Conservation (phyloP, 1,284 basidiomycete genomes). For the Puccinia hordei region DNA sequence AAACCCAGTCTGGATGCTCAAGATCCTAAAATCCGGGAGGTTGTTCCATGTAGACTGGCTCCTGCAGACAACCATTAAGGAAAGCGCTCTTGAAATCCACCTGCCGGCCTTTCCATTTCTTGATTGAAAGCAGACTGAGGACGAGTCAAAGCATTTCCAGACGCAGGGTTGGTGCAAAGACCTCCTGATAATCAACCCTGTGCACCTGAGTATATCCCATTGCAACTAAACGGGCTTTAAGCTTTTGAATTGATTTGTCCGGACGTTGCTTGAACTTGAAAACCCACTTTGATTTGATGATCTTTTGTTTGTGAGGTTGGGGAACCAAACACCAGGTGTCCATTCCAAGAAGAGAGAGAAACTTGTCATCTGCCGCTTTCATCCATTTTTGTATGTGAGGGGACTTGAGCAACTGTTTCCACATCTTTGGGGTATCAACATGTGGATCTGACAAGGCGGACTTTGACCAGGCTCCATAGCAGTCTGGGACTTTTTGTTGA, state of each 20-base stretch:
- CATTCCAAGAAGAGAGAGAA: no score
- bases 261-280: no score
- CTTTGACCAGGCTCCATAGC: neutral
- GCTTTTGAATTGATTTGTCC: neutral
- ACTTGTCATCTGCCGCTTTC: no score
- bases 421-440: neutral
- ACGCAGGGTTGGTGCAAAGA: neutral
- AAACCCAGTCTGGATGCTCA: neutral
- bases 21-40: slow-evolving; percentile 5
- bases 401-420: neutral
- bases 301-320: neutral
- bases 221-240: neutral
- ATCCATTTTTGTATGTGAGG: neutral
- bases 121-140: neutral
- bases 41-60: slow-evolving; percentile 8
- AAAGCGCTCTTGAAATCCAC: no score
- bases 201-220: neutral
- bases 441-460: neutral
- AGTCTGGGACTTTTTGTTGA: neutral
- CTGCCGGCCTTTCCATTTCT: no score
- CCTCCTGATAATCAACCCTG: no score
- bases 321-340: neutral
- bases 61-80: neutral
- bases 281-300: no score
- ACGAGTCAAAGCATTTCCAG: neutral